Base-by-base conservation (phyloP, 2,329 filamentous ascomycete species). In the Ascochyta clinopodiicola region DNA sequence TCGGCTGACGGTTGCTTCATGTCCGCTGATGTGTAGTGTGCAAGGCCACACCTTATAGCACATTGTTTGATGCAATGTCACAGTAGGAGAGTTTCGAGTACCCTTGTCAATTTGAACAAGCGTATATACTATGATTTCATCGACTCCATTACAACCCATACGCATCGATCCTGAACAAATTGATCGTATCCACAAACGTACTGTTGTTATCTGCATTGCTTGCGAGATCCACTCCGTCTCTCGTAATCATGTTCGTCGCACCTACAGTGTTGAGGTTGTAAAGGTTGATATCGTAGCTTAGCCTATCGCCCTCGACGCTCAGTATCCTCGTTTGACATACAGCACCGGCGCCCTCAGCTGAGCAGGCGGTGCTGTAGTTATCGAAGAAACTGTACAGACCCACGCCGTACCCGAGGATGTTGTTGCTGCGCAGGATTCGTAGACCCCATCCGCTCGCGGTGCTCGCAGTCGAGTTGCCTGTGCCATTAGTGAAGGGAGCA, bases 341-440 rank as follows among this genome's bases (percentile, higher is more conserved):
- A 7, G 77, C 74, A 1, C 74, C 58, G 3, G 61, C 60, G 1
- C 54, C 60, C 0, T 62, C 47, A 4, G 52, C 59, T 2, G 65
- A 67, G 46, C 71, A 74, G 1, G 44, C 61, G 0, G 77, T 80
- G 56, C 68, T 80, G 74, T 89, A 88, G 72, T 88, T 85, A 69
- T 83, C 80, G 70, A 88, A 90, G 79, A 89, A 89, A 2, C 81
- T 85, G 74, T 91, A 91, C 13, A 89, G 66, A 0, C 88, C 88
- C 0, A 83, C 84, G 7, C 87, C 87, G 63, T 89, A 88, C 22
- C 85, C 74, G 17, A 82, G 74, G 12, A 90, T 74, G 66, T 84
- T 80, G 40, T 75, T 77, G 32, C 81, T 84, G 60, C 82, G 77
- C 37, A 88, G 64, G 34, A 91, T 79, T 7, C 88, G 81, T 27